Evolutionary conservation across 2,329 filamentous ascomycete species (phyloP).

Genomic region (Hortaea werneckii): DNA sequence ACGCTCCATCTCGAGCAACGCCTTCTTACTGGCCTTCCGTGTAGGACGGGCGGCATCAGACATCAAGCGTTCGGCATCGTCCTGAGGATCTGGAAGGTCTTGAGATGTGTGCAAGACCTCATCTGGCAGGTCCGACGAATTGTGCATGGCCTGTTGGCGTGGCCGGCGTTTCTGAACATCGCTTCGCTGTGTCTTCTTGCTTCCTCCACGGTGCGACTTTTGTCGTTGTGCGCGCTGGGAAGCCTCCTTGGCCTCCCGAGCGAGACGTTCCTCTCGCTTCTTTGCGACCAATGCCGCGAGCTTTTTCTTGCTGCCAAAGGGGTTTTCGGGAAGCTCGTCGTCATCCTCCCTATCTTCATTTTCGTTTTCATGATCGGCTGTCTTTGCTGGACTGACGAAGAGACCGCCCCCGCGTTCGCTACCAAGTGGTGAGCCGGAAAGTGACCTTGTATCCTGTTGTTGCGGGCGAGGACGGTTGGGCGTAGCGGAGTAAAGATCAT

Average conservation of each 20-base stretch:
- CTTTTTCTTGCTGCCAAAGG: constrained; percentile 14
- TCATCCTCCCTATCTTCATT: constrained; percentile 10
- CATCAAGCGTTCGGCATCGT: constrained; percentile 21
- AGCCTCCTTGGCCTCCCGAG: constrained; percentile 11
- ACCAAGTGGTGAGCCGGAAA: constrained; percentile 7
- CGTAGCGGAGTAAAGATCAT: constrained; percentile 23
- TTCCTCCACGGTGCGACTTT: background rate
- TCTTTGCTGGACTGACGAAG: constrained; percentile 23
- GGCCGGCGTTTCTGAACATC: background rate
- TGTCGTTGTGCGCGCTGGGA: background rate
- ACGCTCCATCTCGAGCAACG: constrained; percentile 84
- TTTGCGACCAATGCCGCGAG: constrained; percentile 22
- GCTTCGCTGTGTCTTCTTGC: background rate
- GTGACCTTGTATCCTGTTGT: constrained; percentile 3
- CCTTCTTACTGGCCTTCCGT: constrained; percentile 88
- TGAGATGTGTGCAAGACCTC: constrained; percentile 13
- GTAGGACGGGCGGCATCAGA: constrained; percentile 48
- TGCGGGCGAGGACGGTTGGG: constrained; percentile 7
- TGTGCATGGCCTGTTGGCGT: constrained; percentile 2
- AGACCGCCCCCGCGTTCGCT: constrained; percentile 10
- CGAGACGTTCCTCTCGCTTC: constrained; percentile 22
- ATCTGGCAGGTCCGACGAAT: constrained; percentile 19
- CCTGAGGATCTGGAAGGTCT: constrained; percentile 13
- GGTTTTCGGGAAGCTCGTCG: constrained; percentile 14
- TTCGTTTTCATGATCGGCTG: background rate